Percentiles rank a stretch among this genome's conserved stretches.
Evolutionary conservation across 2,329 filamentous ascomycete species (phyloP).

Genomic region (Alternaria triticina): DNA sequence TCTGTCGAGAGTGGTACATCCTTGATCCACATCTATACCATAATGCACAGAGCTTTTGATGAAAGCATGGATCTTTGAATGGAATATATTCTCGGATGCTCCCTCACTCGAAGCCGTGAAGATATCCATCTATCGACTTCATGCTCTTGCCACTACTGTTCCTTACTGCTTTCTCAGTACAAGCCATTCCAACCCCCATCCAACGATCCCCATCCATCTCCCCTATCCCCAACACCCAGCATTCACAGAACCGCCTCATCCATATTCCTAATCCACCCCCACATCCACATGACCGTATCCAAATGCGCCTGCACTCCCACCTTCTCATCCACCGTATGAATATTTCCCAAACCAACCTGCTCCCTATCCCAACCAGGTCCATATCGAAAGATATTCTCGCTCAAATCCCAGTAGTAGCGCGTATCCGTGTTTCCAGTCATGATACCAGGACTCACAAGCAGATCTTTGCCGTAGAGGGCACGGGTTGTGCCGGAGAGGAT

Average conservation of each 20-base stretch:
- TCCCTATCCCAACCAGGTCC: conserved; percentile 54
- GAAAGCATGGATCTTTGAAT: not conserved
- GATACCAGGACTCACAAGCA: conserved; percentile 49
- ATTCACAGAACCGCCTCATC: conserved; percentile 50
- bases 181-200: not conserved
- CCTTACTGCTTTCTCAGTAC: not conserved
- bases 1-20: not conserved
- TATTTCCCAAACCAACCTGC: conserved; percentile 52
- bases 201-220: not conserved
- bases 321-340: conserved; percentile 60
- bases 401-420: conserved; percentile 59
- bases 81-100: not conserved
- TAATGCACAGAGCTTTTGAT: not conserved
- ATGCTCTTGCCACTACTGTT: not conserved
- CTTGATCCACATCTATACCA: not conserved
- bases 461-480: conserved; percentile 51
- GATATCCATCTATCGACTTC: not conserved
- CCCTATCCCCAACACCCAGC: not conserved
- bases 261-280: conserved; percentile 53
- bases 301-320: conserved; percentile 53
- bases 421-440: conserved; percentile 64
- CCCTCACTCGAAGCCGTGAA: not conserved
- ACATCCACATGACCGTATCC: conserved; percentile 54
- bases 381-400: conserved; percentile 61
- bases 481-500: conserved; percentile 53